Conservation (phyloP, 495 filamentous ascomycete species). For the Aspergillus kassunensis region DNA sequence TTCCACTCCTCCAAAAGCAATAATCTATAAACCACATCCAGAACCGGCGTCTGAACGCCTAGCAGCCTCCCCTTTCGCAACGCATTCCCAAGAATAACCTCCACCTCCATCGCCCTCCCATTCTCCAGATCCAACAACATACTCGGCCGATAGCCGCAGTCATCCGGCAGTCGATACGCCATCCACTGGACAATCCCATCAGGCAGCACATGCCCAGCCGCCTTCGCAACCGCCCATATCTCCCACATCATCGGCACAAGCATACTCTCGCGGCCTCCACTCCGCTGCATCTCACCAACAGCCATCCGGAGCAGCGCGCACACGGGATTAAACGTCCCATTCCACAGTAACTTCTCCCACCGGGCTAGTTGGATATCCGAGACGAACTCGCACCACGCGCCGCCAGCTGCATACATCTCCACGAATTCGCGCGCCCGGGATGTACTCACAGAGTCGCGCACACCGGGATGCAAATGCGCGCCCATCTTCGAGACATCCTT, state of each 20-base stretch:
- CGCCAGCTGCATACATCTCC: neutral
- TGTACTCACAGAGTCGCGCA: neutral
- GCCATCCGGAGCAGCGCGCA: constrained; percentile 44
- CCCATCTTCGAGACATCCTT: neutral
- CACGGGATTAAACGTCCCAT: constrained; percentile 39
- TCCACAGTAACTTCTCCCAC: constrained; percentile 47
- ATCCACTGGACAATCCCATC: neutral
- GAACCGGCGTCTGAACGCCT: constrained; percentile 49
- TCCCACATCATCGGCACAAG: constrained; percentile 2
- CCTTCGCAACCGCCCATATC: neutral
- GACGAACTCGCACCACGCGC: constrained; percentile 11
- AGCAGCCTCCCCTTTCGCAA: constrained; percentile 47
- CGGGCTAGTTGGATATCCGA: constrained; percentile 29
- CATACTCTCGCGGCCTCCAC: neutral
- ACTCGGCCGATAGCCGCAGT: constrained; percentile 37
- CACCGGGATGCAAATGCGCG: neutral
- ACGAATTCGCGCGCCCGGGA: neutral
- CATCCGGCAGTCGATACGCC: neutral
- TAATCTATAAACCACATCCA: constrained; percentile 46
- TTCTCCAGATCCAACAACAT: constrained; percentile 59
- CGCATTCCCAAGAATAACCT: constrained; percentile 60
- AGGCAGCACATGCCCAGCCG: neutral
- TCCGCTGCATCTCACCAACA: neutral
- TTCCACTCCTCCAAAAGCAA: neutral
- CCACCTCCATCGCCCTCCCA: constrained; percentile 52